Conservation (phyloP, 768 basidiomycete species). For the Serendipita sp. region DNA sequence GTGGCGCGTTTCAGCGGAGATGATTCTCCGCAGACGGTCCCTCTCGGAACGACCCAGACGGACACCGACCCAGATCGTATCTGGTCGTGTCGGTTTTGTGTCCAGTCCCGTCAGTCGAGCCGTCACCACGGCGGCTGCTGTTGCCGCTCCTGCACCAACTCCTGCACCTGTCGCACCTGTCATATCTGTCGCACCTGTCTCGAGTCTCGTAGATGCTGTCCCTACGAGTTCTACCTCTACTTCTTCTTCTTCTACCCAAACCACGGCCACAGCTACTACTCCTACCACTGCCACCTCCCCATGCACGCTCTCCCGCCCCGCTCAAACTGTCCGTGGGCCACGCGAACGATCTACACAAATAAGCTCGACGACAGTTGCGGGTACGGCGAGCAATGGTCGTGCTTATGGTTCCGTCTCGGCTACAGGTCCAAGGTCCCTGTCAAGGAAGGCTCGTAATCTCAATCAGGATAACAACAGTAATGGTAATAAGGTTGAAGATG, state of each 20-base stretch:
- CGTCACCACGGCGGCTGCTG: too few species aligned
- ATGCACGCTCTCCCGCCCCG: background rate
- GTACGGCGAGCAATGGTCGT: background rate
- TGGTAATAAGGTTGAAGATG: background rate
- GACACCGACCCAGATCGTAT: background rate
- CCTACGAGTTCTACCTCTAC: background rate
- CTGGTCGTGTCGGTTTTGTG: too few species aligned
- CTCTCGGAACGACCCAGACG: conserved; percentile 1
- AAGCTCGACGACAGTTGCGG: background rate
- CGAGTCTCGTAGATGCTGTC: background rate
- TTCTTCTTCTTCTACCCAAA: background rate
- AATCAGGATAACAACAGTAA: background rate
- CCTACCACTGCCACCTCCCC: background rate
- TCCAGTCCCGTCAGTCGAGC: too few species aligned
- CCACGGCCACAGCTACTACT: background rate
- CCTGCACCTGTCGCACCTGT: too few species aligned
- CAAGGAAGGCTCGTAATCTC: background rate
- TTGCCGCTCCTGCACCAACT: too few species aligned
- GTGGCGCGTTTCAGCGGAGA: conserved; percentile 3
- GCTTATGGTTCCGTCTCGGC: background rate
- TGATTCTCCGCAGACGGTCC: background rate
- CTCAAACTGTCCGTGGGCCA: background rate
- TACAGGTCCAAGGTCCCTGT: background rate
- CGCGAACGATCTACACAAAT: background rate
- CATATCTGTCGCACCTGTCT: too few species aligned